Evolutionary conservation across 345 rosid genomes (phyloP).

Genomic region (Nephelium lappaceum): DNA sequence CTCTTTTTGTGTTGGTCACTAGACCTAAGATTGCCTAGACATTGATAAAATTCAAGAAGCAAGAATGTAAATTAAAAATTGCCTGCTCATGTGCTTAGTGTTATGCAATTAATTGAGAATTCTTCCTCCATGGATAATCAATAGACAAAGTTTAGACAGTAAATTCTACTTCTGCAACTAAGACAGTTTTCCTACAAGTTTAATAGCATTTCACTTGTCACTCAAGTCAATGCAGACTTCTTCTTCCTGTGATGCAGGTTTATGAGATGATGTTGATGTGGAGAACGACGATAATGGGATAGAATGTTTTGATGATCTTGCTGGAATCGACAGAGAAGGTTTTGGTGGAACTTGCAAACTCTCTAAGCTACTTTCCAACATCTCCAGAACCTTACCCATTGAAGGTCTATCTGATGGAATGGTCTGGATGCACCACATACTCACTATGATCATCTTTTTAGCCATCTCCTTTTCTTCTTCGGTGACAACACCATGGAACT

Average conservation of each 20-base stretch:
- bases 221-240: neutral
- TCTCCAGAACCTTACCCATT: slow-evolving; percentile 40
- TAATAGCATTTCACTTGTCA: neutral
- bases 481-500: neutral
- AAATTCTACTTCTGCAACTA: no score
- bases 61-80: no score
- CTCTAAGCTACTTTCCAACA: slow-evolving; percentile 25
- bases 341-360: slow-evolving; percentile 19
- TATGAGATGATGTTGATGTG: neutral
- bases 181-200: neutral
- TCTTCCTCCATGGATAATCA: no score
- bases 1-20: no score
- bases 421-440: slow-evolving; percentile 52
- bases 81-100: no score
- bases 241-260: neutral
- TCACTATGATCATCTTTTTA: slow-evolving; percentile 36
- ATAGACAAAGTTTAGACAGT: no score
- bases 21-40: no score
- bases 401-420: slow-evolving; percentile 50
- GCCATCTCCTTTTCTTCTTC: slow-evolving; percentile 21
- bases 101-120: no score
- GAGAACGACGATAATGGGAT: neutral
- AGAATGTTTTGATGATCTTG: neutral
- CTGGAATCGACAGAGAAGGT: slow-evolving; percentile 11
- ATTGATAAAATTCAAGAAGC: no score